Percentiles rank a stretch among this genome's conserved stretches.
These are phyloP conservation scores for Venturiaceae sp. DNA, from an alignment of 2,329 filamentous ascomycete genomes.

Conservation along the genomic window DNA sequence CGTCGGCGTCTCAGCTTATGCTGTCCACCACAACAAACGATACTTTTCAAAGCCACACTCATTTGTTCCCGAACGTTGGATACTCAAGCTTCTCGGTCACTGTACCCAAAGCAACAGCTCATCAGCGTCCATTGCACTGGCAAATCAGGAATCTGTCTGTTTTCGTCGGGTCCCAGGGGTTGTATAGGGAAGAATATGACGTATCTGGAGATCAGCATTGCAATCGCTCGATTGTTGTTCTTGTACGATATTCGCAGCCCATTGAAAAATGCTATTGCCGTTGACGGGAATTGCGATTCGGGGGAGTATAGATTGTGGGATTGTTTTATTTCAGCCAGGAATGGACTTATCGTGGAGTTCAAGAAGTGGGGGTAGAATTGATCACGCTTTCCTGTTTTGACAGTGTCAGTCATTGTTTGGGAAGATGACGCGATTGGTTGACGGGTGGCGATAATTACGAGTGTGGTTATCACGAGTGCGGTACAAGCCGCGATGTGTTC, in stretches of 20 bases:
- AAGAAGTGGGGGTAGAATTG: no score
- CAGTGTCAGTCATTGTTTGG: no score
- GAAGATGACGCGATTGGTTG: no score
- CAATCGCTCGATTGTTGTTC: neutral
- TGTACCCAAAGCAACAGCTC: neutral
- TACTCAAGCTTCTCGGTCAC: neutral
- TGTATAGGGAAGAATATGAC: neutral
- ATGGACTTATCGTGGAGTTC: neutral
- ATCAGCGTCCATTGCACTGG: neutral
- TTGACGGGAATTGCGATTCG: no score
- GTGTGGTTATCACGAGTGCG: no score
- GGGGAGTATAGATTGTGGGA: neutral
- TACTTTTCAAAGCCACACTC: conserved; percentile 15
- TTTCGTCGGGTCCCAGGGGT: neutral
- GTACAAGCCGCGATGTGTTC: no score
- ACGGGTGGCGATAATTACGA: no score
- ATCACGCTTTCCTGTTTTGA: no score
- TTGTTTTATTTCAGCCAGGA: neutral
- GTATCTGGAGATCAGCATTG: neutral
- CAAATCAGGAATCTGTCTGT: neutral
- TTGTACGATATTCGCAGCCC: neutral
- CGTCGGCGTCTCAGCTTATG: conserved; percentile 11
- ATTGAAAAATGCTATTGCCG: neutral
- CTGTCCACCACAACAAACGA: neutral
- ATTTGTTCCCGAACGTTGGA: conserved; percentile 5